These are phyloP conservation scores for Nepenthes gracilis DNA, from an alignment of 148 eudicot genomes.

Conservation along the genomic window DNA sequence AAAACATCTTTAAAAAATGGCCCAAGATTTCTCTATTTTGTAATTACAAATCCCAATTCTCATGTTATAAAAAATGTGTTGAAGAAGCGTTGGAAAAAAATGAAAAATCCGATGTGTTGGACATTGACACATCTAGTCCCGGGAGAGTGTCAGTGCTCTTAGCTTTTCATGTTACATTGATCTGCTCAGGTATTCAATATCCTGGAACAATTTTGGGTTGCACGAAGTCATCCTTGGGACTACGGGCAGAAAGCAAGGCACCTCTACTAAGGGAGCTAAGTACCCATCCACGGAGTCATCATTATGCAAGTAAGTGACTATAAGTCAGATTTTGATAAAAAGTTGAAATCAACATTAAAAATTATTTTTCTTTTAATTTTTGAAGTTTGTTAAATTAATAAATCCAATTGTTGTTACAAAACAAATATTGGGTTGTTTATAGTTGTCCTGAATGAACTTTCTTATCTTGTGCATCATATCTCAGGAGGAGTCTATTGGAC, in stretches of 20 bases:
- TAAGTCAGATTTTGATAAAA: not conserved
- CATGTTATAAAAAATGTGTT: too few relatives aligned
- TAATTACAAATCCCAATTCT: too few relatives aligned
- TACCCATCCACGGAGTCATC: conserved; percentile 74
- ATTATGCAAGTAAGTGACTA: conserved; percentile 70
- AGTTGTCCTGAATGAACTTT: not conserved
- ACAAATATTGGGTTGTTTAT: not conserved
- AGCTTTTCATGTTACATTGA: not conserved
- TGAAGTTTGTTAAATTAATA: not conserved
- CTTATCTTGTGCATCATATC: conserved; percentile 1
- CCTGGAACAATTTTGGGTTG: conserved; percentile 75
- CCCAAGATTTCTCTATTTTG: too few relatives aligned
- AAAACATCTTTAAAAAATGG: too few relatives aligned
- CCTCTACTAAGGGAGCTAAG: conserved; percentile 80
- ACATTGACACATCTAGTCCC: too few relatives aligned
- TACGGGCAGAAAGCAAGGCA: conserved; percentile 94
- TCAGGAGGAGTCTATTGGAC: conserved; percentile 74
- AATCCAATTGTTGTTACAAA: not conserved
- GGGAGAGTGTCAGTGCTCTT: too few relatives aligned
- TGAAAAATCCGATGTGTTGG: too few relatives aligned
- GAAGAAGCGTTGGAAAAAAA: too few relatives aligned
- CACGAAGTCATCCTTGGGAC: conserved; percentile 90
- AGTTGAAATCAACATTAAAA: not conserved
- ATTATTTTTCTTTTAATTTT: not conserved
- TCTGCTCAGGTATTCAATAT: conserved; percentile 57